Base-by-base conservation (phyloP, 75 land plant genomes). In the Pseudotsuga menziesii region DNA sequence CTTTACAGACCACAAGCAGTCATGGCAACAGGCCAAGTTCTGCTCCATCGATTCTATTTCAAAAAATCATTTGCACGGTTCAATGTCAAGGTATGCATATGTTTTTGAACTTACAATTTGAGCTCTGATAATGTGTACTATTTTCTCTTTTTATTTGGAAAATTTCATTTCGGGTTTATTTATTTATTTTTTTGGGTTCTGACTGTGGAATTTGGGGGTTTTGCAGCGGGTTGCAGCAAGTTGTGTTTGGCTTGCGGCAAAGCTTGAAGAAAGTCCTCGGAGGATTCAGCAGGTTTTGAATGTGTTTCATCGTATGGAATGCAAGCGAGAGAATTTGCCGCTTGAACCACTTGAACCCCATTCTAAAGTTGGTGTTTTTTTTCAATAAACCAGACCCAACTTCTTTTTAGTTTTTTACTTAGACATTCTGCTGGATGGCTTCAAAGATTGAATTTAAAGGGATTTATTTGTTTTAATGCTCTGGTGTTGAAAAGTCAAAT, bases 11-110 rank as follows among this genome's bases (percentile, higher is more conserved):
- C 99, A n/a, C 99, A 96, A 77, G 97, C 94, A 4, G 97, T 90
- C 6, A 94, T 96, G 99, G 99, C 99, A 11, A 96, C 99, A 23
- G 97, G 94, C 0, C 99, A 96, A 78, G 99, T 96, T 48, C 79
- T 96, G 1, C 87, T 94, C 61, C 99, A 96, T 79, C 96, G 99
- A 7, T 96, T 96, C 78, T 96, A 93, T 61, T 96, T 97, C 97
- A 96, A 96, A 87, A 96, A 94, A 74, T 96, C 99, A 8, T 94
- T 96, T 78, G 89, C 90, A 2, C 92, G 99, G 2, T 96, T 96
- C 79, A 87, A 91, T 86, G 99, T 94, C 52, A 96, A 96, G 97
- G 98, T 95, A 36, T 56, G 75, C 16, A 48, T 48, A 9, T 9
- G 9, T 48, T 48, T 48, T 44, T 48, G 54, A 1, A 12, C 12